Base-by-base conservation (phyloP, 2,329 filamentous ascomycete genomes). In the Elsinoe ampelina region DNA sequence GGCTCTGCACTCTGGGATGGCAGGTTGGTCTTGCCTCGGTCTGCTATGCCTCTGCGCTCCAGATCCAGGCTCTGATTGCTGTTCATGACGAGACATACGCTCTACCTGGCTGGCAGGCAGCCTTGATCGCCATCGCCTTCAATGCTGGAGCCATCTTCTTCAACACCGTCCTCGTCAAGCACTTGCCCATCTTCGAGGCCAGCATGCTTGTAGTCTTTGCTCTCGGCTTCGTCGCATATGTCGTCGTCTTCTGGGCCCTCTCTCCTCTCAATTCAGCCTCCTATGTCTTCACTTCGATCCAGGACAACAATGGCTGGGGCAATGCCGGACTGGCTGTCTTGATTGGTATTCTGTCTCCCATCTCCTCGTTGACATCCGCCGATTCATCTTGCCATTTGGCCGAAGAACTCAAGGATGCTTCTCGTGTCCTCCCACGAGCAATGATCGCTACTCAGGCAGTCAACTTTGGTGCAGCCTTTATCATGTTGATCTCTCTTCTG, bases 1-100 rank as follows among this genome's bases (percentile, higher is more conserved):
- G 64, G 65, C 60, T 68, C 2, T 63, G 61, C 47, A 62, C 62
- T 3, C 58, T 68, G 2, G 67, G 65, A 2, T 68, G 66, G 66
- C 66, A 68, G 50, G 61, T 57, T 22, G 62, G 61, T 34, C 63
- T 66, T 59, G 61, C 63, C 12, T 62, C 63, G 7, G 63, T 65
- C 30, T 62, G 64, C 10, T 65, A 61, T 55, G 60, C 65, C 41
- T 59, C 58, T 39, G 65, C 63, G 13, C 61, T 63, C 32, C 64
- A 67, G 45, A 58, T 67, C 10, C 59, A 64, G 47, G 66, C 63
- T 22, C 50, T 68, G 17, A 64, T 67, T 32, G 57, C 61, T 8
- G 52, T 68, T 17, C 58, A 58, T 43, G 56, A 67, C 32, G 55
- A 59, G 6, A 58, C 48, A 26, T 66, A 62, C 42, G 61, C 62